Evolutionary conservation across 1,284 basidiomycete species (phyloP).

Genomic region (Irpex sp.): DNA sequence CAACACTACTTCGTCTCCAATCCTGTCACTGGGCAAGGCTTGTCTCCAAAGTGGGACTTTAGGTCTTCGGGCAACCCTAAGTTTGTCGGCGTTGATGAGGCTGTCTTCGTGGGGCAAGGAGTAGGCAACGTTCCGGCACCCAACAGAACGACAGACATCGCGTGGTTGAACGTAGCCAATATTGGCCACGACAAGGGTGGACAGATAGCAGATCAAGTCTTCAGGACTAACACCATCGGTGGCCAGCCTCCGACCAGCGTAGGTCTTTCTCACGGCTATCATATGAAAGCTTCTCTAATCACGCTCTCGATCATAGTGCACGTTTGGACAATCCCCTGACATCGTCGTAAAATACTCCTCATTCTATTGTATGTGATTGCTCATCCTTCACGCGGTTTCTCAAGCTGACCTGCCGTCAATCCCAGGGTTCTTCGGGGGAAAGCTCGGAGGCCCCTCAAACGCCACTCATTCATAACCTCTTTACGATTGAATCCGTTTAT

Average conservation of each 20-base stretch:
- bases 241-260: constrained; percentile 64
- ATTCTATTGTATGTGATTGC: constrained; percentile 26
- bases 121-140: constrained; percentile 42
- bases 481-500: neutral
- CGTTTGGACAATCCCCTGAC: constrained; percentile 18
- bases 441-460: constrained; percentile 2
- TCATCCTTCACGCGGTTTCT: neutral
- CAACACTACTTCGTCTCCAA: constrained; percentile 55
- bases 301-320: constrained; percentile 18
- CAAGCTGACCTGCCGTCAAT: neutral
- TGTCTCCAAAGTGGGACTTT: constrained; percentile 59
- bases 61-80: constrained; percentile 30
- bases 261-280: constrained; percentile 16
- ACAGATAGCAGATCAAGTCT: constrained; percentile 46
- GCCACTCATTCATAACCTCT: neutral
- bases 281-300: neutral
- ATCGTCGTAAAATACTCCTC: constrained; percentile 28
- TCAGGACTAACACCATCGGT: constrained; percentile 52
- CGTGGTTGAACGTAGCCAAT: constrained; percentile 51
- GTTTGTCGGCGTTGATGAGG: constrained; percentile 38
- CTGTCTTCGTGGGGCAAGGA: constrained; percentile 46
- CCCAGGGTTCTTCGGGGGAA: constrained; percentile 16
- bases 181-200: constrained; percentile 35
- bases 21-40: constrained; percentile 38
- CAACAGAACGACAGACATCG: constrained; percentile 41